Conservation (phyloP, 352 stramenopile genomes). For the Phytophthora hibernalis region DNA sequence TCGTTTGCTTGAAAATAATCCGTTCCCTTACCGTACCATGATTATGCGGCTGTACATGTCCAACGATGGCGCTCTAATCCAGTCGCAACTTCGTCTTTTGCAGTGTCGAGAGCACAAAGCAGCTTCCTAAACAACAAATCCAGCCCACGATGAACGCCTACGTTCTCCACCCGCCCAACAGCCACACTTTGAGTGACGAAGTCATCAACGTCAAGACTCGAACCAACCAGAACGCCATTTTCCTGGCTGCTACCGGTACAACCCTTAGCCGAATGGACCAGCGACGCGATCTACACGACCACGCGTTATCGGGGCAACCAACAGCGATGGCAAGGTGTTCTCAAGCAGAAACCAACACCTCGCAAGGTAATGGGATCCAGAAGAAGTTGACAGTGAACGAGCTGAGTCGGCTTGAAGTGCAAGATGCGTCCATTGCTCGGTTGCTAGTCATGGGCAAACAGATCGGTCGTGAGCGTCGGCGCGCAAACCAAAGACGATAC, state of each 20-base stretch:
- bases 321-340: neutral
- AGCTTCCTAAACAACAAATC: no score
- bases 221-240: neutral
- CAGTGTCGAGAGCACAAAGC: no score
- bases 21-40: no score
- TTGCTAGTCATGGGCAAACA: neutral
- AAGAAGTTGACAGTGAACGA: neutral
- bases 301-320: neutral
- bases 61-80: no score
- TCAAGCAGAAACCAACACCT: neutral
- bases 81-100: no score
- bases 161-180: no score
- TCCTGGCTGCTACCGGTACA: neutral
- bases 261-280: neutral
- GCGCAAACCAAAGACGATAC: constrained; percentile 11
- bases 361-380: neutral
- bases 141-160: no score
- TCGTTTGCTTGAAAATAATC: no score
- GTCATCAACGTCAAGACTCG: neutral
- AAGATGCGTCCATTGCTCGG: neutral
- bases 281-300: neutral
- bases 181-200: neutral
- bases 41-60: no score
- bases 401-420: neutral
- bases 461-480: neutral